Evolutionary conservation across 2,329 filamentous ascomycete species (phyloP).

Genomic region (Lachnellula arida): DNA sequence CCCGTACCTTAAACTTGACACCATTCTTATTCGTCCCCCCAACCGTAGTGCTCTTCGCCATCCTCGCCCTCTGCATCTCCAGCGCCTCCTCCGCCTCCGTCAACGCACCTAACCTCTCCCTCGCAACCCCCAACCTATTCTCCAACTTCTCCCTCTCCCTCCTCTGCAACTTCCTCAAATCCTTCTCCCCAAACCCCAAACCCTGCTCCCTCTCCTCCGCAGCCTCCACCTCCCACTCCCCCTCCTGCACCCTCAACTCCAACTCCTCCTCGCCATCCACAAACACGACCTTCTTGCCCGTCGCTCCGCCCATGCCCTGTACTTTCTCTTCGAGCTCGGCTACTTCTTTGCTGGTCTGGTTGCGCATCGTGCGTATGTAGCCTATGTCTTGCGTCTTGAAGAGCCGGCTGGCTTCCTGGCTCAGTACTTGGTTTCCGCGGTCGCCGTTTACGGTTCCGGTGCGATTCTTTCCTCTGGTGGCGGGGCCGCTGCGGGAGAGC

Average conservation of each 20-base stretch:
- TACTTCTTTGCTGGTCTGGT: conserved; percentile 55
- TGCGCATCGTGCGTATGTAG: conserved; percentile 59
- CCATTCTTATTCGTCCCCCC: conserved; percentile 56
- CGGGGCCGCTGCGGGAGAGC: conserved; percentile 56
- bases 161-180: conserved; percentile 38
- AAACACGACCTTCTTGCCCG: conserved; percentile 34
- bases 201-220: conserved; percentile 23
- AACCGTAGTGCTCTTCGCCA: conserved; percentile 60
- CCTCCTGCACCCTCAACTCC: conserved; percentile 14
- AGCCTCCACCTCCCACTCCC: conserved; percentile 29
- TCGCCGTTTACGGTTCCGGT: conserved; percentile 53
- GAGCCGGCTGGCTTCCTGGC: conserved; percentile 53
- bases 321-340: conserved; percentile 49
- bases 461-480: conserved; percentile 47
- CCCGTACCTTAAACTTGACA: conserved; percentile 57
- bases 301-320: conserved; percentile 33
- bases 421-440: conserved; percentile 51
- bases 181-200: conserved; percentile 30
- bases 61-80: conserved; percentile 55
- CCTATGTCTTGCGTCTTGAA: conserved; percentile 66
- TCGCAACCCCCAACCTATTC: conserved; percentile 44
- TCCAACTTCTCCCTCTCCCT: conserved; percentile 47
- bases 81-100: conserved; percentile 53
- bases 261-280: conserved; percentile 28
- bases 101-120: conserved; percentile 50